Conservation (phyloP, 768 basidiomycete genomes). For the Psilocybe sp. region DNA sequence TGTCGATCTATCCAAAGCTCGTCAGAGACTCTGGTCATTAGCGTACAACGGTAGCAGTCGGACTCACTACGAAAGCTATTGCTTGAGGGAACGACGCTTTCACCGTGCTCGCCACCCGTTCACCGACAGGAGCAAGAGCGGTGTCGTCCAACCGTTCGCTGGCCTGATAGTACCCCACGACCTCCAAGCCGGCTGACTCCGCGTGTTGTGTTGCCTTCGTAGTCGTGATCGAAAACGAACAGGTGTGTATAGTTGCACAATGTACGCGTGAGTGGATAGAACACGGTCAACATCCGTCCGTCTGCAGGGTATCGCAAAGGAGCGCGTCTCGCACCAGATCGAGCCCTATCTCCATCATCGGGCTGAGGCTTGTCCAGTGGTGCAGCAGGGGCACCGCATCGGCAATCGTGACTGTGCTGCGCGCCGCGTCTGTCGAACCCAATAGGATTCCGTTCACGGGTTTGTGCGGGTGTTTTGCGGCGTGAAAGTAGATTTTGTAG, state of each 20-base stretch:
- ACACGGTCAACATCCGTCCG: background rate
- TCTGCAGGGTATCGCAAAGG: too few relatives aligned
- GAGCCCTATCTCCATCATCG: conserved; percentile 85
- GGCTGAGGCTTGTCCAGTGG: conserved; percentile 81
- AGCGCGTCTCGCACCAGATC: conserved; percentile 52
- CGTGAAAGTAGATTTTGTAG: conserved; percentile 73
- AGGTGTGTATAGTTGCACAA: background rate
- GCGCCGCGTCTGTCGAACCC: conserved; percentile 37
- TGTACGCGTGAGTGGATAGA: background rate
- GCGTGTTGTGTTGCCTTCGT: conserved; percentile 60
- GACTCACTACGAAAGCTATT: conserved; percentile 67
- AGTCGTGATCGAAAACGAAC: background rate
- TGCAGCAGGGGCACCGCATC: conserved; percentile 80
- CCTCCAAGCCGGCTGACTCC: conserved; percentile 41
- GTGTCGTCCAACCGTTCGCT: conserved; percentile 61
- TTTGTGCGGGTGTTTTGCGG: conserved; percentile 74
- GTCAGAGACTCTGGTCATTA: conserved; percentile 1
- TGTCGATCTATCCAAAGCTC: conserved; percentile 49
- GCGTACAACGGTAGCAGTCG: background rate
- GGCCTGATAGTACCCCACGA: conserved; percentile 80
- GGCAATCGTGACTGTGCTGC: conserved; percentile 42
- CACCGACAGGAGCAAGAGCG: conserved; percentile 62
- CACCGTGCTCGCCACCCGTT: conserved; percentile 57
- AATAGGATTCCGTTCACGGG: conserved; percentile 80
- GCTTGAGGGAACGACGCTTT: conserved; percentile 53